Base-by-base conservation (phyloP, 306 rosid species). In the Quercus variabilis region DNA sequence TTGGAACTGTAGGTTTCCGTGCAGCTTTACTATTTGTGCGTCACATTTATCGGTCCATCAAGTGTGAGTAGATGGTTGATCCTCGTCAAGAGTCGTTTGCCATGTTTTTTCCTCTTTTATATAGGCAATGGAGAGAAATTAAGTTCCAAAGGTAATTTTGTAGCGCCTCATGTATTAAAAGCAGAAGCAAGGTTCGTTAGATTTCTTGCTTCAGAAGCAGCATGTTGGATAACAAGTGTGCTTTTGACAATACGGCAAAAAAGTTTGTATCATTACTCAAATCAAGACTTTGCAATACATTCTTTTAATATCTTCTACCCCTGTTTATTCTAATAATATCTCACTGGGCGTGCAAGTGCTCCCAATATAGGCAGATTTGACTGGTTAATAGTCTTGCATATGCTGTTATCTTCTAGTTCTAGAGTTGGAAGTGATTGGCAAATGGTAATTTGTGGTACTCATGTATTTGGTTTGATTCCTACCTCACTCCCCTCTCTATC, bases 1-100 rank as follows among this genome's bases (percentile, higher is more conserved):
- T 90, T 33, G 94, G 94, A 74, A 75, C 83, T 15, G 88, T 90
- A n/a, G 91, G 94, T 5, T 90, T 88, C 81, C 88, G 91, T n/a
- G 94, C 94, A 9, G 89, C 91, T 46, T 64, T 90, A 73, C 82
- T 90, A 63, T 88, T 88, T 76, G 91, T 90, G 2, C 93, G 91
- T 51, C 91, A 90, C 89, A 90, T 90, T 76, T 90, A 90, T 58
- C 87, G 88, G 33, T 88, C 93, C 21, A 86, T 86, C 74, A 90
- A 90, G 82, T 88, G 90, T 58, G 91, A 90, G 87, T 90, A 92
- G 86, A 78, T 83, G 62, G 74, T 74, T 80, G 80, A 85, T 74
- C 75, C 55, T 78, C 72, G 23, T 71, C 81, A 52, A 55, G 80
- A 76, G 52, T 56, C 33, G 33, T 71, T 20, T 60, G 79, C 77